A percentile compares a stretch with the other conserved stretches of the same genome.
Conservation (phyloP, 2,329 filamentous ascomycete genomes). For the Periconia sp. region DNA sequence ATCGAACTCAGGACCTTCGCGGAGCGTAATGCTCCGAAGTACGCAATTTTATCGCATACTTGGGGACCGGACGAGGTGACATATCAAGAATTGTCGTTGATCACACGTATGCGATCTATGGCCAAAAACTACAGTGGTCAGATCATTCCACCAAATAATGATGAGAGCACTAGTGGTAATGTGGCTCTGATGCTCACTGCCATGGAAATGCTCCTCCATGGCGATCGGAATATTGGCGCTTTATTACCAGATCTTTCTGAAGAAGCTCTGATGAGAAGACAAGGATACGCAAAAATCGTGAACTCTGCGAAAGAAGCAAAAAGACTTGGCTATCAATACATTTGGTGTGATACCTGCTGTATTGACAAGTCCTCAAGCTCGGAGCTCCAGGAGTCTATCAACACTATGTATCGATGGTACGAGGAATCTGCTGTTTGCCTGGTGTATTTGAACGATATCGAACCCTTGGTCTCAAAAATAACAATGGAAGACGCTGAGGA, state of each 20-base stretch:
- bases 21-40: conserved; percentile 21
- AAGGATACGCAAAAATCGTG: conserved; percentile 21
- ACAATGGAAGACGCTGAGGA: conserved; percentile 16
- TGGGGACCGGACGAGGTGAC: conserved; percentile 22
- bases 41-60: conserved; percentile 27
- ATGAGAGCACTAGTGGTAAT: background rate
- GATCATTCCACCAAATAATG: background rate
- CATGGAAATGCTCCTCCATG: conserved; percentile 21
- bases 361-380: conserved; percentile 26
- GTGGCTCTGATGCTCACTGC: conserved; percentile 15
- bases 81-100: conserved; percentile 20
- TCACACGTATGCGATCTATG: conserved; percentile 14
- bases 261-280: conserved; percentile 15
- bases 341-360: conserved; percentile 31
- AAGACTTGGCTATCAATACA: conserved; percentile 12
- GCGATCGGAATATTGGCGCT: conserved; percentile 9
- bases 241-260: conserved; percentile 11
- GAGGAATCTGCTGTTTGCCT: conserved; percentile 20
- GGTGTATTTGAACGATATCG: conserved; percentile 21
- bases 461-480: conserved; percentile 6
- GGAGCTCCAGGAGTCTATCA: conserved; percentile 27
- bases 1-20: conserved; percentile 23
- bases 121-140: conserved; percentile 4
- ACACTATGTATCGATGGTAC: conserved; percentile 32
- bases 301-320: conserved; percentile 16